Evolutionary conservation across 768 basidiomycete species (phyloP), one percentile per base, ranked within the genome.

Genomic region (Amanita inopinata): DNA sequence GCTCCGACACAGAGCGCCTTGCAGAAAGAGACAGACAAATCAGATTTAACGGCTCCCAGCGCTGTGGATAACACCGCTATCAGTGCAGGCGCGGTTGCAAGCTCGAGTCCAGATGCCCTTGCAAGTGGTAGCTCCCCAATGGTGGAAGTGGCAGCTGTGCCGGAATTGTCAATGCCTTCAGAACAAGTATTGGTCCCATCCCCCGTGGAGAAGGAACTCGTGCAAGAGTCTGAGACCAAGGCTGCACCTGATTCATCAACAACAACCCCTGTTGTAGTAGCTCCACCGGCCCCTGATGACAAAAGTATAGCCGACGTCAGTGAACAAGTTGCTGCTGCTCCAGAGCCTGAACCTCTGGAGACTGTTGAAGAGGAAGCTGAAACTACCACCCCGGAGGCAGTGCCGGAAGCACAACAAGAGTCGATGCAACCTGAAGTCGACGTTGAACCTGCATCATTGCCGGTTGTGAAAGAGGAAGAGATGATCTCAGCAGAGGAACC

Each of bases 301-400:
- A n/a, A n/a, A n/a, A n/a, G n/a, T n/a, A n/a, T n/a, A n/a, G n/a
- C n/a, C n/a, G n/a, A n/a, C n/a, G n/a, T n/a, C n/a, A n/a, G n/a
- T n/a, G 24, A 24, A 39, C 17, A 14, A 18, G 40, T 20, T 5
- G 10, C 19, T 12, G 10, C 19, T 4, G 30, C 20, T 3, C 10
- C 40, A 10, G 40, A 20, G 15, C 3, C 28, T 9, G 40, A 22
- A 20, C 18, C 19, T 31, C 40, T 42, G 8, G 38, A 39, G 30
- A 39, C 38, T 5, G 38, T 46, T 31, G 47, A 23, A 22, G 41
- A 43, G 33, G 35, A 14, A 24, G 38, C 23, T 17, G 40, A 45
- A 20, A n/a, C 4, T n/a, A 15, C 27, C 27, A n/a, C 10, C 20
- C 2, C 5, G 20, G 17, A 31, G 23, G n/a, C 11, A 2, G 27